phyloP scores from a whole-genome alignment of 129 eudicot species.

The Rutidosis leptorrhynchoides region DNA sequence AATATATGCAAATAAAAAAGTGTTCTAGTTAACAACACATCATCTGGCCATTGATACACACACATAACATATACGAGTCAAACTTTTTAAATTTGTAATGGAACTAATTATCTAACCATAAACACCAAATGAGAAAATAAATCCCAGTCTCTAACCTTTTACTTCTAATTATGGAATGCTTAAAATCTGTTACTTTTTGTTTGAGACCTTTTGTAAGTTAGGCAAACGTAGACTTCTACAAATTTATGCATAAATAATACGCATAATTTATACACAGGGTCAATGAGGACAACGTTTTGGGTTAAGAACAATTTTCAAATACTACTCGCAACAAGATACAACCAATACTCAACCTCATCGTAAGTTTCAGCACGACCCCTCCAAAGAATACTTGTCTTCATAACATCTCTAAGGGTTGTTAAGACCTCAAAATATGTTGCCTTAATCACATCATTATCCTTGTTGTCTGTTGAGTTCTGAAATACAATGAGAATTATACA shows the following conservation, averaged over 20 bases:
- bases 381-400: conserved; percentile 93
- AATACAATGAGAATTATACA: too few relatives aligned
- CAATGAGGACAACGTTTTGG: too few relatives aligned
- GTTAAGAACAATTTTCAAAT: too few relatives aligned
- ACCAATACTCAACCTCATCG: conserved; percentile 53
- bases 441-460: conserved; percentile 84
- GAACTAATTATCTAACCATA: neutral
- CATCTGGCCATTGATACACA: neutral
- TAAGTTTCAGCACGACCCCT: conserved; percentile 94
- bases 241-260: conserved; percentile 3
- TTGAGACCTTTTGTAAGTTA: neutral
- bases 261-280: conserved; percentile 4
- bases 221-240: neutral
- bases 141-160: neutral
- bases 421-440: conserved; percentile 96
- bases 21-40: conserved; percentile 1
- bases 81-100: neutral
- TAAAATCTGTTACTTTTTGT: neutral
- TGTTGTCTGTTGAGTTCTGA: conserved; percentile 74
- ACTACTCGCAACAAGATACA: neutral
- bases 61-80: neutral
- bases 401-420: conserved; percentile 82
- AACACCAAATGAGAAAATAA: neutral
- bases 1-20: conserved; percentile 2
- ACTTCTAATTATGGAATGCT: too few relatives aligned